A percentile compares a stretch with the other conserved stretches of the same genome.
phyloP scores from a whole-genome alignment of 257 asterid species.

The Nicotiana paniculata region DNA sequence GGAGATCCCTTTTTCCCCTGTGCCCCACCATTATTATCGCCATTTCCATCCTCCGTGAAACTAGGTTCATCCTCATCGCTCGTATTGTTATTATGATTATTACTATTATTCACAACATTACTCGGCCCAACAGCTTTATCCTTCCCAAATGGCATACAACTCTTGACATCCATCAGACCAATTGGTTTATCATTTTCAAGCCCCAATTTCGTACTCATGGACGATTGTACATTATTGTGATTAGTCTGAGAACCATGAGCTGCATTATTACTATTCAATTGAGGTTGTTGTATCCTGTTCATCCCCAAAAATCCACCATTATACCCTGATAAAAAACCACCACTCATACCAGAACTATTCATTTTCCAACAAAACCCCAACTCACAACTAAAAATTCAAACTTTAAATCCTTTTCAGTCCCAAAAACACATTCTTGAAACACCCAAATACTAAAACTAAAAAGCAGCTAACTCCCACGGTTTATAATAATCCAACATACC shows the following conservation, averaged over 20 bases:
- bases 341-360: constrained; percentile 20
- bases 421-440: background rate
- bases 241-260: background rate
- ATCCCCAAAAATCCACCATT: constrained; percentile 28
- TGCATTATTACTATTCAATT: constrained; percentile 6
- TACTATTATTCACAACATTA: constrained; percentile 5
- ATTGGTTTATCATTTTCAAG: constrained; percentile 9
- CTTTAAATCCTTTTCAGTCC: background rate
- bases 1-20: constrained; percentile 34
- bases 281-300: constrained; percentile 24
- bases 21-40: constrained; percentile 9
- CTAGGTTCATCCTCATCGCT: constrained; percentile 34
- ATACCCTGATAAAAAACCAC: constrained; percentile 27
- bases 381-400: background rate
- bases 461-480: background rate
- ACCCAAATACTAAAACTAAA: background rate
- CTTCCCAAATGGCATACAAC: constrained; percentile 17
- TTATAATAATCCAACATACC: background rate
- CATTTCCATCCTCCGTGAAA: constrained; percentile 24
- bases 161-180: constrained; percentile 13
- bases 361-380: constrained; percentile 10
- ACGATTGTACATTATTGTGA: constrained; percentile 4
- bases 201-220: constrained; percentile 8
- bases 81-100: constrained; percentile 11
- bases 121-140: constrained; percentile 7